These are phyloP conservation scores for Annona squamosa DNA, from an alignment of 164 flowering plant species.

Conservation along the genomic window DNA sequence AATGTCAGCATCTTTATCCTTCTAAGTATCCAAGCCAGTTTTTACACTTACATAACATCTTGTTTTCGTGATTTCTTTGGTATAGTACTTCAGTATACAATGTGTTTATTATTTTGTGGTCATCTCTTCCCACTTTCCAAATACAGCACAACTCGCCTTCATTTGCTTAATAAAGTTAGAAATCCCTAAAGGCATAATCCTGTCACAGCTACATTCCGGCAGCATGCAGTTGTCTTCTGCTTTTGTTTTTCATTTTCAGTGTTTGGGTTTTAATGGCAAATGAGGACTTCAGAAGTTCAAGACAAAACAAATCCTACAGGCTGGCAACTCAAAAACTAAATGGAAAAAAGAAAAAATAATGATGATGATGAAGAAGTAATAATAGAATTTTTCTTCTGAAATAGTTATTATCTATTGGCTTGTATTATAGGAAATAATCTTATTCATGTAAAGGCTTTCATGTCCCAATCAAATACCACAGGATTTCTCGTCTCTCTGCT, in stretches of 20 bases:
- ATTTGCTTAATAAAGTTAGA: not conserved
- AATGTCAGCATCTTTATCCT: constrained; percentile 47
- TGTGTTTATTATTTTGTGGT: not conserved
- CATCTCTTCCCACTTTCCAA: not conserved
- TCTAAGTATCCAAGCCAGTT: not conserved
- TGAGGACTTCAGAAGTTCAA: not conserved
- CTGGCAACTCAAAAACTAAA: too few relatives aligned
- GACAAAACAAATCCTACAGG: too few relatives aligned
- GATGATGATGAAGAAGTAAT: too few relatives aligned
- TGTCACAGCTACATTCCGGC: not conserved
- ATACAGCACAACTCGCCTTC: not conserved
- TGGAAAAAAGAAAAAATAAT: too few relatives aligned
- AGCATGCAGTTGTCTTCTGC: not conserved
- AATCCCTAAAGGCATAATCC: not conserved
- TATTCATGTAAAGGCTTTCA: too few relatives aligned
- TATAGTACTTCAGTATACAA: not conserved
- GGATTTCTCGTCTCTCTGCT: not conserved
- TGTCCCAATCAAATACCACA: not conserved
- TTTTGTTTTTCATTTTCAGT: not conserved
- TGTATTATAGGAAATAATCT: too few relatives aligned
- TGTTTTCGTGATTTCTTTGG: not conserved
- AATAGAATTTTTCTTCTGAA: too few relatives aligned
- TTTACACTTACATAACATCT: not conserved
- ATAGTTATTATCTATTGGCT: too few relatives aligned
- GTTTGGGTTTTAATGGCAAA: not conserved